Base-by-base conservation (phyloP, 2,329 filamentous ascomycete genomes). In the Pseudonectria foliicola region DNA sequence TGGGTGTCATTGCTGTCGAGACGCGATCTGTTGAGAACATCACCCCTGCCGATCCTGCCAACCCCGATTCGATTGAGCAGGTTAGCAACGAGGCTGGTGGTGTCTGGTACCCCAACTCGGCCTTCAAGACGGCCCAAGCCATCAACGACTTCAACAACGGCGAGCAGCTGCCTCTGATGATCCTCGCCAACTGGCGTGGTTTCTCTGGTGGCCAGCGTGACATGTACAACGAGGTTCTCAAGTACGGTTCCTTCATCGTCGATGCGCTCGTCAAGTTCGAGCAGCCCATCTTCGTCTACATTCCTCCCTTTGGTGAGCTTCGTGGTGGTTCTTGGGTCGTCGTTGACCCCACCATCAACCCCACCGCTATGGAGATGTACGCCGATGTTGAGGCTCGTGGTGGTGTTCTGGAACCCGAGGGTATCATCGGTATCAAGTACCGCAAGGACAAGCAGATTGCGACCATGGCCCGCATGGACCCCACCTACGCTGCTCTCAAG, bases 211-310 rank as follows among this genome's bases (percentile, higher is more conserved):
- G 92, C 47, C 92, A 98, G 69, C 87, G 90, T 52, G 92, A 98
- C 67, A 98, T 98, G 92, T 98, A 93, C 80, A 95, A 96, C 70
- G 92, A 98, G 68, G 92, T 98, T 12, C 80, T 98, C 65, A 98
- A 98, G 74, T 98, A 98, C 57, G 92, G 92, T 59, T 95, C 90
- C 13, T 96, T 92, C 75, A 98, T 98, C 57, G 92, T 98, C 50
- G 92, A 98, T 56, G 90, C 90, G 36, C 82, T 98, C 31, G 88
- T 95, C 73, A 94, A 95, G 69, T 98, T 87, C 59, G 86, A 98
- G 73, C 92, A 98, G 72, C 92, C 92, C 36, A 82, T 98, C 66
- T 98, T 98, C 59, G 87, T 98, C 46, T 98, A 98, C 73, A 98
- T 98, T 57, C 92, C 92, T 56, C 92, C 92, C 7, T 86, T 83